Evolutionary conservation across 345 rosid species (phyloP).

Genomic region (Mercurialis annua): DNA sequence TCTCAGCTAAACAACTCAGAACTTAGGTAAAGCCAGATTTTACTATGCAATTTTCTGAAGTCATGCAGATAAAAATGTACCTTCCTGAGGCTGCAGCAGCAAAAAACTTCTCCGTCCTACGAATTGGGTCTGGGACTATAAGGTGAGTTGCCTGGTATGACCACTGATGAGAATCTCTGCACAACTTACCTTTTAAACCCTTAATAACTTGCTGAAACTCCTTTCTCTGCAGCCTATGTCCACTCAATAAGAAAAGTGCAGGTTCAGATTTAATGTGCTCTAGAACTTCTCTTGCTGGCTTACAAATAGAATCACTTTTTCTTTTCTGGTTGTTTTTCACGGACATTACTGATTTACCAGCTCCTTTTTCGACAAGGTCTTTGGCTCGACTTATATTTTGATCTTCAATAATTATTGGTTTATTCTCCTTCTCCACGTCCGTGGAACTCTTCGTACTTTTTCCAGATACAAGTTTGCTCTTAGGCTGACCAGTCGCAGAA

Average conservation of each 20-base stretch:
- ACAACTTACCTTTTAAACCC: conserved; percentile 64
- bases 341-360: conserved; percentile 24
- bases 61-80: conserved; percentile 23
- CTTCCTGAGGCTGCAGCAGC: conserved; percentile 44
- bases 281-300: conserved; percentile 15
- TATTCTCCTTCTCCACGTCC: conserved; percentile 42
- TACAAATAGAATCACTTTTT: conserved; percentile 24
- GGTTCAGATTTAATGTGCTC: conserved; percentile 38
- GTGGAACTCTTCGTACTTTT: conserved; percentile 16
- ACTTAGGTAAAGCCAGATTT: not conserved
- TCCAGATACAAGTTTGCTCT: conserved; percentile 11
- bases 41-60: conserved; percentile 7
- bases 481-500: conserved; percentile 13
- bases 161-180: conserved; percentile 95
- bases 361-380: conserved; percentile 22
- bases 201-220: conserved; percentile 65
- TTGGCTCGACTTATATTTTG: conserved; percentile 18
- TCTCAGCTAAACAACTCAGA: not conserved
- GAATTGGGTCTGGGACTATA: conserved; percentile 61
- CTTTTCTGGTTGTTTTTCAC: conserved; percentile 26
- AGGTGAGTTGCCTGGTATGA: conserved; percentile 96
- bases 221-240: conserved; percentile 64
- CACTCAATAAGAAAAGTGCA: conserved; percentile 61
- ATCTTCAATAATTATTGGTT: conserved; percentile 27
- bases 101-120: conserved; percentile 79